Base-by-base conservation (phyloP, 192 early-diverging fungal genomes). In the Cetraspora pellucida region DNA sequence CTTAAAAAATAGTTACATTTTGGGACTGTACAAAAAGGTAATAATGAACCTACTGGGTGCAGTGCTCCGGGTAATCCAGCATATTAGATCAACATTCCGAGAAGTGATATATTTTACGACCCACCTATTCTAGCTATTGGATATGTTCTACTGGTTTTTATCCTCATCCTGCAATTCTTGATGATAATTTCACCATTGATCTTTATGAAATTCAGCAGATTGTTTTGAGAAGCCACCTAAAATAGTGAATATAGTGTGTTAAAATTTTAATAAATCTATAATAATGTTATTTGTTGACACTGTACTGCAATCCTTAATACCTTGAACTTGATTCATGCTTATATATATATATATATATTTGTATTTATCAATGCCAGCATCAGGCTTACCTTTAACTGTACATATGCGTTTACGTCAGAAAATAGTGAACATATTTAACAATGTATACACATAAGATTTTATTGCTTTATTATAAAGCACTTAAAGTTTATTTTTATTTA, bases 111-210 rank as follows among this genome's bases (percentile, higher is more conserved):
- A 57, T 72, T 72, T 54, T 72, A 30, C 0, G 70, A 72, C n/a
- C 70, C 70, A 57, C 70, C 52, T 19, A 72, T 72, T 50, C 49
- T 46, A 70, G 68, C 46, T 70, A 70, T 70, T 27, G 68, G 46
- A 70, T 49, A 70, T 47, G 46, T 70, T 70, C 68, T 46, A 70
- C n/a, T n/a, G n/a, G n/a, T n/a, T n/a, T n/a, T n/a, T n/a, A n/a
- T 57, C 28, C 65, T 67, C 43, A 5, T 67, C 65, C 65, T 67
- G 65, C 65, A 67, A 67, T 67, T 67, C 65, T 11, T 67, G 65
- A 31, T 67, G 65, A 31, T 67, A 67, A 67, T 67, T 67, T 67
- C 28, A 67, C 28, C 65, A 67, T 67, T 67, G 65, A 67, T 37
- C 23, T 37, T 67, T 67, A 67, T 21, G 65, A 67, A 67, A 67